phyloP scores from a whole-genome alignment of 345 rosid genomes.

The Camelina laxa region DNA sequence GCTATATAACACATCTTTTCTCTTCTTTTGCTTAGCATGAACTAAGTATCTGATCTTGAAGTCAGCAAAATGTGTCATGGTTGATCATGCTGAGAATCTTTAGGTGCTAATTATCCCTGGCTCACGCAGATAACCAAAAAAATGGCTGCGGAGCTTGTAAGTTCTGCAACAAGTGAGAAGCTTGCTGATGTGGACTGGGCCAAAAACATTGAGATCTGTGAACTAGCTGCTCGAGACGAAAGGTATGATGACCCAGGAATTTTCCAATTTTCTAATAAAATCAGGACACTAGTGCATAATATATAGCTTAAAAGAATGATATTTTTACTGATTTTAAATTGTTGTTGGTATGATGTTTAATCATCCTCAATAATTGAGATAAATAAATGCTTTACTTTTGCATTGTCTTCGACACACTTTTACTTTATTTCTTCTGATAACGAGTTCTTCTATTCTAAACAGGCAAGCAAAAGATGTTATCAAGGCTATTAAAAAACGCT shows the following conservation, averaged over 20 bases:
- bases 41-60: slow-evolving; percentile 7
- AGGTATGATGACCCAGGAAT: slow-evolving; percentile 48
- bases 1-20: background rate
- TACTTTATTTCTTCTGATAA: background rate
- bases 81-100: slow-evolving; percentile 14
- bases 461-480: slow-evolving; percentile 86
- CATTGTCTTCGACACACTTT: background rate
- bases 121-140: slow-evolving; percentile 42
- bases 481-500: slow-evolving; percentile 86
- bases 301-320: background rate
- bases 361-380: slow-evolving; percentile 4
- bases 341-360: slow-evolving; percentile 20
- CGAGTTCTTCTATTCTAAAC: slow-evolving; percentile 28
- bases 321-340: background rate
- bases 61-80: background rate
- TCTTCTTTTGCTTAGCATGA: slow-evolving; percentile 2
- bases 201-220: slow-evolving; percentile 91
- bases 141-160: slow-evolving; percentile 93
- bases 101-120: slow-evolving; percentile 11
- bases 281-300: background rate
- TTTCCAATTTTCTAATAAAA: background rate
- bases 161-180: slow-evolving; percentile 85
- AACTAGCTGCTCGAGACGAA: slow-evolving; percentile 73
- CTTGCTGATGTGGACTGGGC: slow-evolving; percentile 87
- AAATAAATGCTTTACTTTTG: background rate